phyloP scores from a whole-genome alignment of 768 basidiomycete species.

The Vararia minispora region DNA sequence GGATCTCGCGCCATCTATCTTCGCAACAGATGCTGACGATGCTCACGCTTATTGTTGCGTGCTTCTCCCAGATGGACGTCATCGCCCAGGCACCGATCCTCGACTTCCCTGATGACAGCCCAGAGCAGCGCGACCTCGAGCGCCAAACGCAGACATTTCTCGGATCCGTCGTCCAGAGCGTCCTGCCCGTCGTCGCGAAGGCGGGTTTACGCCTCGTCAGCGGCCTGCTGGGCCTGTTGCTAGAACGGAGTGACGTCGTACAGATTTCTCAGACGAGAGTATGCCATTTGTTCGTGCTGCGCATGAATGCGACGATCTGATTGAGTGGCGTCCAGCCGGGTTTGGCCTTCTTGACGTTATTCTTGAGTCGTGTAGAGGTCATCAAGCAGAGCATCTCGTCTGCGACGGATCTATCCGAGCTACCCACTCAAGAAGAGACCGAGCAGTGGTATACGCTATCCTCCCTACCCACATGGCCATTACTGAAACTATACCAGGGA shows the following conservation, averaged over 20 bases:
- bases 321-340: conserved; percentile 55
- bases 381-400: conserved; percentile 63
- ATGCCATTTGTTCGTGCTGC: conserved; percentile 18
- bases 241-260: conserved; percentile 69
- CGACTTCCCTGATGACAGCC: conserved; percentile 52
- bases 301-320: conserved; percentile 6
- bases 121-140: conserved; percentile 60
- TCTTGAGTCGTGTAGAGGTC: conserved; percentile 87
- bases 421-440: conserved; percentile 61
- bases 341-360: conserved; percentile 78
- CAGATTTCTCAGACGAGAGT: conserved; percentile 75
- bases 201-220: conserved; percentile 75
- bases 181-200: conserved; percentile 70
- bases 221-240: conserved; percentile 73
- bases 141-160: conserved; percentile 88
- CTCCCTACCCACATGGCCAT: not conserved
- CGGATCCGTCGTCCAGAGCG: conserved; percentile 74
- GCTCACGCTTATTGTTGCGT: conserved; percentile 85
- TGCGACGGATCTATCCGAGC: conserved; percentile 41
- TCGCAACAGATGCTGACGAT: conserved; percentile 75
- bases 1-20: conserved; percentile 76
- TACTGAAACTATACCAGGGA: conserved; percentile 41
- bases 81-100: conserved; percentile 66
- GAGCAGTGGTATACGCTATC: conserved; percentile 58
- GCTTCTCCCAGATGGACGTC: conserved; percentile 90